Evolutionary conservation across 805 yeast species (phyloP), one percentile per base, ranked within the genome.

Genomic region (Wickerhamomyces tratensis): DNA sequence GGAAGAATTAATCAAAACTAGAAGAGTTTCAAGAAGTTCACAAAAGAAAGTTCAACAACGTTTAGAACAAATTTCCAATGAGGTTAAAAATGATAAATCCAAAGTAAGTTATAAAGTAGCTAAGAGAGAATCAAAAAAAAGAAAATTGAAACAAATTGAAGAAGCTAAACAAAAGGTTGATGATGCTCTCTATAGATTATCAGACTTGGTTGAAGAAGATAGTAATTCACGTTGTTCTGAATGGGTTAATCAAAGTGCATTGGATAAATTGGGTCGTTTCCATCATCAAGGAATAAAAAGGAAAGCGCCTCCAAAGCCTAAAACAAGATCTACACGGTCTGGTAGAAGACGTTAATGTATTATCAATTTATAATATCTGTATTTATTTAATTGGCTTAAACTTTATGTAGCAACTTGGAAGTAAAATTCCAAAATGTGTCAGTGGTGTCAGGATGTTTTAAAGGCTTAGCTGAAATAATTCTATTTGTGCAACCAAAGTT

Each of bases 231-330:
- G 79, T 41, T 76, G 77, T 31, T 53, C 69, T 3, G 77, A 74
- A 43, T 80, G 86, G 86, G 78, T 77, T 26, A 80, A 80, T 51
- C 68, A 77, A 8, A 61, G 68, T 14, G 84, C 86, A 1, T 48
- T 71, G 13, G 81, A 76, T 11, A 56, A 58, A 36, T 59, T 67
- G 13, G 84, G 77, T 5, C 67, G 68, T 45, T 61, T 71, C 0
- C 76, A 79, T 45, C 79, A 74, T 46, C 83, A 77, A 13, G 85
- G 84, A 7, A 13, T 36, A 35, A 41, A 43, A 39, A 31, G 6
- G 31, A 29, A 25, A 15, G 31, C 12, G 14, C 46, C 43, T 9
- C 41, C 39, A 15, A 37, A 36, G 6, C 25, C 20, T 20, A 31
- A 27, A 37, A 40, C 39, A 27, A 25, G 44, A 26, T 25, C 43